A percentile compares a stretch with the other conserved stretches of the same genome.
These are phyloP conservation scores for Fusarium abutilonis DNA, from an alignment of 2,329 filamentous ascomycete genomes.

Conservation along the genomic window DNA sequence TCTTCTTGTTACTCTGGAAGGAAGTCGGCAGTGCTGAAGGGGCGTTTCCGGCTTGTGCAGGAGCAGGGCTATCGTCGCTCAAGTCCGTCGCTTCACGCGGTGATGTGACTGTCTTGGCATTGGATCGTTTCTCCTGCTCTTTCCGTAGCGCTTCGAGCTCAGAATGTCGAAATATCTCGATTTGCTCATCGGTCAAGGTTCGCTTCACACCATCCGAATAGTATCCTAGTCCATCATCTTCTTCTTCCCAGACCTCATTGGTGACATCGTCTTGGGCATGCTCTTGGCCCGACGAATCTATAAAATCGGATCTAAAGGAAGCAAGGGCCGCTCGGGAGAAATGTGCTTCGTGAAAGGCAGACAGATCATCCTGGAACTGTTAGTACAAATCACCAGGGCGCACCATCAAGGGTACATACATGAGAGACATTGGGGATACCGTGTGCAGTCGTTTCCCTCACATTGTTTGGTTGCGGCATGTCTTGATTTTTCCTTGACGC, in stretches of 20 bases:
- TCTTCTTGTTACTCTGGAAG: conserved; percentile 42
- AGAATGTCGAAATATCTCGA: conserved; percentile 88
- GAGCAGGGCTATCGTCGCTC: conserved; percentile 14
- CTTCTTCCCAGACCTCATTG: conserved; percentile 57
- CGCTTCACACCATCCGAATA: conserved; percentile 88
- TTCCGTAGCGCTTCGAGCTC: conserved; percentile 80
- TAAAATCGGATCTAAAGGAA: conserved; percentile 60
- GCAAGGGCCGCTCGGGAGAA: conserved; percentile 61
- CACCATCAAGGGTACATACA: conserved; percentile 28
- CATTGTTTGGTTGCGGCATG: conserved; percentile 37
- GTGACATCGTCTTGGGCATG: conserved; percentile 46
- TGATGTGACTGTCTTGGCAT: conserved; percentile 8
- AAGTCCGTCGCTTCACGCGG: conserved; percentile 31
- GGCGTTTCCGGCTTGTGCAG: conserved; percentile 14
- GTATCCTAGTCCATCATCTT: conserved; percentile 78
- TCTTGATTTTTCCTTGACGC: conserved; percentile 21
- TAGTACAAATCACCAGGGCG: conserved; percentile 17
- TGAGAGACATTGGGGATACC: conserved; percentile 42
- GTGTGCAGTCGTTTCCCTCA: conserved; percentile 20
- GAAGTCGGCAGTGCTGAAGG: conserved; percentile 18
- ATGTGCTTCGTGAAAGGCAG: conserved; percentile 67
- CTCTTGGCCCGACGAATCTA: conserved; percentile 47
- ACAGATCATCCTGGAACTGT: conserved; percentile 65
- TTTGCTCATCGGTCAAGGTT: conserved; percentile 90
- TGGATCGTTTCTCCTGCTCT: conserved; percentile 52